Conservation (phyloP, 192 early-diverging fungal species). For the Coemansia sp. region DNA sequence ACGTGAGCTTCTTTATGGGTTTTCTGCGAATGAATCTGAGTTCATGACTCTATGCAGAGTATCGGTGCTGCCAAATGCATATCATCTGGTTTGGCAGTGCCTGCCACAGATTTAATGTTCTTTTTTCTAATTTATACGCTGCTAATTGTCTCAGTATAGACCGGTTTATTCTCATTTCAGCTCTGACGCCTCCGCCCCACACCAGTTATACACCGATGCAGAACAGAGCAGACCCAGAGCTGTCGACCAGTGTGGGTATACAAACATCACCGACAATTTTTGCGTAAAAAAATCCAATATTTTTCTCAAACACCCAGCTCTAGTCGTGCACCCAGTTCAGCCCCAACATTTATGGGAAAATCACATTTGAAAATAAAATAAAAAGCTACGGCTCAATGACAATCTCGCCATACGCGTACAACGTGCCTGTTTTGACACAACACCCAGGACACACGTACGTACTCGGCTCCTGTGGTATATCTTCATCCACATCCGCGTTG, state of each 20-base stretch:
- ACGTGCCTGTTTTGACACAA: conserved; percentile 20
- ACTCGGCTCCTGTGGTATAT: conserved; percentile 19
- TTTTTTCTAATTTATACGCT: too few relatives aligned
- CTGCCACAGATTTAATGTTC: too few relatives aligned
- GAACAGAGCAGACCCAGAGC: background rate
- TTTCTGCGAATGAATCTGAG: too few relatives aligned
- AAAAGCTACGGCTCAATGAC: conserved; percentile 16
- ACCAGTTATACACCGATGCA: background rate
- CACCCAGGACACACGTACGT: conserved; percentile 41
- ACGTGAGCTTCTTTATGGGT: too few relatives aligned
- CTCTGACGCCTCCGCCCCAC: background rate
- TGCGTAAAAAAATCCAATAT: background rate
- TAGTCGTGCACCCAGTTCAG: background rate
- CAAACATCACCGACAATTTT: conserved; percentile 7
- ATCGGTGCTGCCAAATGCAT: background rate
- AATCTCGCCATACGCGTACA: conserved; percentile 45
- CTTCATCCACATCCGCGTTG: conserved; percentile 22
- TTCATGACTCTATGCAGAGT: too few relatives aligned
- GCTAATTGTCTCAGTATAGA: conserved; percentile 5
- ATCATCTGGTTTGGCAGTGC: background rate
- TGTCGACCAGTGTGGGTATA: conserved; percentile 8
- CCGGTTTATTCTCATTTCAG: conserved; percentile 10
- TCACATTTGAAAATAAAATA: background rate
- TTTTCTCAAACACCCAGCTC: background rate
- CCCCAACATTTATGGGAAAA: background rate